A percentile compares a stretch with the other conserved stretches of the same genome.
These are phyloP conservation scores for Akanthomyces dipterigenus DNA, from an alignment of 2,329 filamentous ascomycete species.

Conservation along the genomic window DNA sequence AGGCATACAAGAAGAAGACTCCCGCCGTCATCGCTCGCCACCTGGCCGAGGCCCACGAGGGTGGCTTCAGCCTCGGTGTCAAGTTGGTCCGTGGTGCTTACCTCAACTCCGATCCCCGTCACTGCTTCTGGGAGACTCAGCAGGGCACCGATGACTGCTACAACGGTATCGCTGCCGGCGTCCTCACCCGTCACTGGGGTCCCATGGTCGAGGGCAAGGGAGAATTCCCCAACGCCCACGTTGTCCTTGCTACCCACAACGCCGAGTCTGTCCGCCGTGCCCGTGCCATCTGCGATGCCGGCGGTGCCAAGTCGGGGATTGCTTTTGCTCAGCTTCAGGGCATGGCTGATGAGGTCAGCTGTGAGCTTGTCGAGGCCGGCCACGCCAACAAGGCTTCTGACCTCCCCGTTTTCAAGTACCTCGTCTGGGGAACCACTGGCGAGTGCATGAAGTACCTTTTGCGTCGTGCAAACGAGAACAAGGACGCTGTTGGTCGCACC, in stretches of 20 bases:
- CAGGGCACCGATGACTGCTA: conserved; percentile 65
- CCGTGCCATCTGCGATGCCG: conserved; percentile 42
- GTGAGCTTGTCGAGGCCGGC: conserved; percentile 43
- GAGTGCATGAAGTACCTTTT: conserved; percentile 85
- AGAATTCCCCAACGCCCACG: conserved; percentile 48
- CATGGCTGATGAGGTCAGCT: conserved; percentile 91
- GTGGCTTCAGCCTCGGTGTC: conserved; percentile 61
- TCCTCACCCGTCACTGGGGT: conserved; percentile 52
- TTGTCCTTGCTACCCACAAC: conserved; percentile 83
- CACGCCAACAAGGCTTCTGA: conserved; percentile 19
- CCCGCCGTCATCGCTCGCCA: conserved; percentile 52
- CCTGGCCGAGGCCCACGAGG: conserved; percentile 49
- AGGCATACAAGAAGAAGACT: conserved; percentile 64
- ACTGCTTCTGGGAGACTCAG: conserved; percentile 67
- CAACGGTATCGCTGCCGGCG: conserved; percentile 59
- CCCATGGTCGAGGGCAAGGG: conserved; percentile 28
- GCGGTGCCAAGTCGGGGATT: conserved; percentile 32
- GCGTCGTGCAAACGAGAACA: conserved; percentile 58
- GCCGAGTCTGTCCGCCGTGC: conserved; percentile 58
- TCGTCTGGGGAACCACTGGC: conserved; percentile 62
- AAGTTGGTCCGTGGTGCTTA: conserved; percentile 75
- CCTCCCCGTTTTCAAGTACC: conserved; percentile 62
- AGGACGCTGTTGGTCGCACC: conserved; percentile 60
- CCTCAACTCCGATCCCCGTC: conserved; percentile 60
- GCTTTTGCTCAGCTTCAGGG: conserved; percentile 70